Base-by-base conservation (phyloP, 306 rosid species). In the Glycine tomentella region DNA sequence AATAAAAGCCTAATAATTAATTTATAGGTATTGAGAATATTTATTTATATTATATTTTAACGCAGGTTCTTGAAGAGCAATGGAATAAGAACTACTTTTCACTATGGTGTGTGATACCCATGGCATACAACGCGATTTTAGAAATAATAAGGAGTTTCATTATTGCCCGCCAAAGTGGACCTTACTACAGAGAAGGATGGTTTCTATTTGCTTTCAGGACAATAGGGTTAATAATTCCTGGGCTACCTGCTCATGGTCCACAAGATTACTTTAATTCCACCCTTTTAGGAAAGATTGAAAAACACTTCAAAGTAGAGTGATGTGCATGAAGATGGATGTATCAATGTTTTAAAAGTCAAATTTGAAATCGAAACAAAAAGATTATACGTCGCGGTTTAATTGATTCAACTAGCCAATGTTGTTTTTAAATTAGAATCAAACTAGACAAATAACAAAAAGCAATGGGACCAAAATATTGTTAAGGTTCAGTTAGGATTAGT, bases 251-350 rank as follows among this genome's bases (percentile, higher is more conserved):
- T 4, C 91, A 91, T 51, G 62, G 76, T 80, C 84, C 90, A 40
- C 95, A 86, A 55, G 91, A 91, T 56, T 89, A 91, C 68, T 87
- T 91, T 6, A 91, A 89, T 69, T 42, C 86, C 51, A 91, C 91
- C 16, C 66, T 89, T 4, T 67, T 89, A 75, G 91, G 87, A 53
- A 61, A 86, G 0, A 53, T 78, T 77, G 65, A 77, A 50, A 64
- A 64, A 0, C 74, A 77, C 52, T 65, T 77, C 64, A 64, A 77
- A 77, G 3, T 10, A 4, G 65, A 77, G 25, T 77, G 15, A 44
- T 7, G 61, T 0, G 2, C 61, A 55, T 55, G 4, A n/a, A 7
- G 4, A 51, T 20, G 36, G 63, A 57, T 20, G 36, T 5, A 58
- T 58, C 33, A 8, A 13, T 52, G 7, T 58, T 58, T 58, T 58